phyloP scores from a whole-genome alignment of 352 stramenopile species.

The Elongisporangium prolatum region DNA sequence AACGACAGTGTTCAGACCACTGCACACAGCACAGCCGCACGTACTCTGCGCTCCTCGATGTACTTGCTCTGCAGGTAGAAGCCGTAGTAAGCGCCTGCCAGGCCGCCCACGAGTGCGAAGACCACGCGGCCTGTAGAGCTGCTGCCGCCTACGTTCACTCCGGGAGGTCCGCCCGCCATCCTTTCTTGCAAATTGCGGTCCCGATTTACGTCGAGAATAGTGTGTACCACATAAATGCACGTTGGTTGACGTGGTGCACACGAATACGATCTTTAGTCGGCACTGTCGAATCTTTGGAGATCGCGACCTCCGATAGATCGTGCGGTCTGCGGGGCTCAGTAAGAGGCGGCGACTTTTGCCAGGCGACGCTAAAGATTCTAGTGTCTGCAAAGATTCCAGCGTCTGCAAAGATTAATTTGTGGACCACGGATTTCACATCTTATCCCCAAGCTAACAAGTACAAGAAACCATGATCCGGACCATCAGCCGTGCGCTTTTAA shows the following conservation, averaged over 20 bases:
- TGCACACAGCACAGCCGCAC: not conserved
- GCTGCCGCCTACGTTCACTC: conserved; percentile 69
- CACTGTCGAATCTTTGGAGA: not conserved
- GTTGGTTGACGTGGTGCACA: not conserved
- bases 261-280: not conserved
- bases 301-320: not conserved
- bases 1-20: not conserved
- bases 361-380: too few species aligned
- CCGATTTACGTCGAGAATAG: not conserved
- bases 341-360: too few species aligned
- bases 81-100: conserved; percentile 69
- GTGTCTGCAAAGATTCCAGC: not conserved
- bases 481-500: conserved; percentile 15
- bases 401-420: not conserved
- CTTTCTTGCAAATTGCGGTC: not conserved
- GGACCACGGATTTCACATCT: not conserved
- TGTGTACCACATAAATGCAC: not conserved
- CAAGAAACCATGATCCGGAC: conserved; percentile 19
- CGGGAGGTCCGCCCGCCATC: conserved; percentile 18
- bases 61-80: conserved; percentile 85
- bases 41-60: conserved; percentile 71
- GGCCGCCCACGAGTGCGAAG: conserved; percentile 62
- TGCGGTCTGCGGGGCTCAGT: too few species aligned
- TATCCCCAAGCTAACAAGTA: not conserved
- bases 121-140: conserved; percentile 62